Base-by-base conservation (phyloP, 495 filamentous ascomycete species). In the Aspergillus mulundensis region DNA sequence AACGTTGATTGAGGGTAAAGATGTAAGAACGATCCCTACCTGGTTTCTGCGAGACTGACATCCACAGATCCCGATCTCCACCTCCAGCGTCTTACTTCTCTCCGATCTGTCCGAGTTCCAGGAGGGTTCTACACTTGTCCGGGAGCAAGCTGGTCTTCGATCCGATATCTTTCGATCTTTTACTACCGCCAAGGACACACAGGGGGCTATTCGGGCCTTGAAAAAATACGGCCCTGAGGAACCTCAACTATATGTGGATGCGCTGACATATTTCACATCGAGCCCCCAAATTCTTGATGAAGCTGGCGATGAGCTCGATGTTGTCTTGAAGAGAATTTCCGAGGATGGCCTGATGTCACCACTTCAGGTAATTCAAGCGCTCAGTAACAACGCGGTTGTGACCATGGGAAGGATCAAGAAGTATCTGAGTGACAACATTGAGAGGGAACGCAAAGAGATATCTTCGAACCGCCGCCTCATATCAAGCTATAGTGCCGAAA, bases 121-220 rank as follows among this genome's bases (percentile, higher is more conserved):
- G 24, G 91, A 92, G 66, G 94, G 94, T 21, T 96, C 91, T 3
- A 91, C 87, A 10, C 82, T 97, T 0, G 92, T 98, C 50, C 87
- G 92, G 47, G 94, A 98, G 66, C 88, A 96, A 66, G 88, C 95
- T 66, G 93, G 94, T 20, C 78, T 97, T 7, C 83, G 87, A 14
- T 92, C 93, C 42, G 95, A 98, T 68, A 97, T 98, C 54, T 97
- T 98, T 75, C 86, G 94, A 20, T 96, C 94, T 0, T 97, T 96
- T 68, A 97, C 93, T 5, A 86, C 91, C 0, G 92, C 92, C 19
- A 90, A 91, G 25, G 94, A 98, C 64, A 97, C 94, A 1, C 78
- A 81, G 8, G 94, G 94, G 36, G 91, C 93, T 7, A 89, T 97
- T 61, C 85, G 85, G 64, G 94, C 95, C 0, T 75, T 98, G 41